These are phyloP conservation scores for Phytophthora macrochlamydospora DNA, from an alignment of 352 stramenopile species.

Conservation along the genomic window DNA sequence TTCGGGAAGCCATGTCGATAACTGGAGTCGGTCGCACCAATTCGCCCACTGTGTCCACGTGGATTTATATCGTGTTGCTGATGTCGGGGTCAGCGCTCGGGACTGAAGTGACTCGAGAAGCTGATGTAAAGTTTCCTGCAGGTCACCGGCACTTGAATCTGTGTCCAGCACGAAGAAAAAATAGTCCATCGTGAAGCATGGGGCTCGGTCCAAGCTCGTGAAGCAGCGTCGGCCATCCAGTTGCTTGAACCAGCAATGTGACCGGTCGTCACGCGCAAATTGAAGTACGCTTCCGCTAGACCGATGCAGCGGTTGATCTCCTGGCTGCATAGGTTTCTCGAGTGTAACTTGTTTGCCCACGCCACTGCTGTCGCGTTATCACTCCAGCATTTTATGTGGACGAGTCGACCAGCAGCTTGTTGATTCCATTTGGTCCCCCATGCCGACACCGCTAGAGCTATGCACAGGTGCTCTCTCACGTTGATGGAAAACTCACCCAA, in stretches of 20 bases:
- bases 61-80: background rate
- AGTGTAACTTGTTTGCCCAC: constrained; percentile 21
- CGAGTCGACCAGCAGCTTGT: background rate
- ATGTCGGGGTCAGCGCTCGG: constrained; percentile 18
- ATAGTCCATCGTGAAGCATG: constrained; percentile 18
- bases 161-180: constrained; percentile 9
- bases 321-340: constrained; percentile 20
- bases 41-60: constrained; percentile 12
- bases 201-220: constrained; percentile 20
- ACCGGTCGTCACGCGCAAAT: constrained; percentile 8
- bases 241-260: constrained; percentile 25
- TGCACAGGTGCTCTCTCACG: constrained; percentile 32
- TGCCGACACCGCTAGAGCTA: constrained; percentile 19
- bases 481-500: constrained; percentile 32
- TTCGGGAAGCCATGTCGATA: constrained; percentile 11
- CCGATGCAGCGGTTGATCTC: constrained; percentile 43
- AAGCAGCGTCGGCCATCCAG: constrained; percentile 33
- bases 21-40: constrained; percentile 10
- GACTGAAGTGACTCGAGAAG: constrained; percentile 22
- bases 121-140: constrained; percentile 24
- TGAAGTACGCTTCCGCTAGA: constrained; percentile 18
- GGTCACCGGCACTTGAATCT: constrained; percentile 2
- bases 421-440: constrained; percentile 23
- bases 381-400: constrained; percentile 28
- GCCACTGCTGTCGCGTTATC: constrained; percentile 32